Conservation (phyloP, 176 grass and related monocot species). For the Aegilops tauschii region DNA sequence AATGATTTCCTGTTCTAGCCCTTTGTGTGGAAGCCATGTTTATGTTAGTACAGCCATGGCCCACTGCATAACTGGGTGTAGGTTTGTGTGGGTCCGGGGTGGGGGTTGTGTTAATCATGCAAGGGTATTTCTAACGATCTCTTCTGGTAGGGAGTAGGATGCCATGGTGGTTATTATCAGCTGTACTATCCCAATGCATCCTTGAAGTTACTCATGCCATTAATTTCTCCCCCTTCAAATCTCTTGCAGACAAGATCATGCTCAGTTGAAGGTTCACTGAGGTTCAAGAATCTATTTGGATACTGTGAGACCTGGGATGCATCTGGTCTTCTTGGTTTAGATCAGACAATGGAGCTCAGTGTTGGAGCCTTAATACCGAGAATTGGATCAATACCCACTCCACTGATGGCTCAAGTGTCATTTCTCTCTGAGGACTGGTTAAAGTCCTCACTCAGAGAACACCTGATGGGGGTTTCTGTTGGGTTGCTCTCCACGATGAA, state of each 20-base stretch:
- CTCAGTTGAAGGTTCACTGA: constrained; percentile 74
- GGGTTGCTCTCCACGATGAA: constrained; percentile 72
- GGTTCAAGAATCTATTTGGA: constrained; percentile 90
- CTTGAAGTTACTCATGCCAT: background rate
- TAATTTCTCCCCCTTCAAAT: constrained; percentile 13
- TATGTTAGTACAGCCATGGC: background rate
- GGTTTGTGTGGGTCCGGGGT: background rate
- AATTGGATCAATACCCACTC: constrained; percentile 69
- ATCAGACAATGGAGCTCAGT: constrained; percentile 65
- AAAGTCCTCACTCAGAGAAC: constrained; percentile 78
- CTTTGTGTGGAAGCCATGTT: background rate
- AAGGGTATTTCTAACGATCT: background rate
- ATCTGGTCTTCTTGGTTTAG: constrained; percentile 61
- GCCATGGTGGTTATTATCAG: background rate
- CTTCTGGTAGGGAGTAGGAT: background rate
- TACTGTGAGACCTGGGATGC: constrained; percentile 83
- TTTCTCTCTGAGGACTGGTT: constrained; percentile 79
- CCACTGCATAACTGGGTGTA: background rate
- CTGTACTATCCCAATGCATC: background rate
- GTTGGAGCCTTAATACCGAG: constrained; percentile 61
- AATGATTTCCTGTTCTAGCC: background rate
- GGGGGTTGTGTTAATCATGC: background rate
- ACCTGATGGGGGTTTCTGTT: constrained; percentile 64
- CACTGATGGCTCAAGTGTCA: constrained; percentile 52
- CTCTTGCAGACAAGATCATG: constrained; percentile 63